Evolutionary conservation across 2,329 filamentous ascomycete genomes (phyloP).

Genomic region (Phyllosticta citribraziliensis): DNA sequence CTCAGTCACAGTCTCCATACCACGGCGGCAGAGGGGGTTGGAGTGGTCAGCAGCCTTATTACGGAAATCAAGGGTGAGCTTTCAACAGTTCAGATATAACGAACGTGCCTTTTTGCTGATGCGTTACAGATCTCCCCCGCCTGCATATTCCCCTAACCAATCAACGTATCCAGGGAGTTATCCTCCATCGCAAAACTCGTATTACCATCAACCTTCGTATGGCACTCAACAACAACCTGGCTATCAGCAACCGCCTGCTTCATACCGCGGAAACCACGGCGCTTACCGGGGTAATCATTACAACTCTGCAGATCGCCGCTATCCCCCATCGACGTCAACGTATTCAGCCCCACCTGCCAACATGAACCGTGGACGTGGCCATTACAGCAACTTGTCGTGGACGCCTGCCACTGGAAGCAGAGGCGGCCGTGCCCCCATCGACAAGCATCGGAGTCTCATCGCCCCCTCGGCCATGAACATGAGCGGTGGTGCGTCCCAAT

Average conservation of each 20-base stretch:
- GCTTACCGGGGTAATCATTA: constrained; percentile 53
- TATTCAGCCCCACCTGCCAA: constrained; percentile 31
- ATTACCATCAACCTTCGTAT: constrained; percentile 42
- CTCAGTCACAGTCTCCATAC: constrained; percentile 53
- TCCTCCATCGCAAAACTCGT: constrained; percentile 40
- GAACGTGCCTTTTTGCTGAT: constrained; percentile 16
- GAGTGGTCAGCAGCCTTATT: constrained; percentile 35
- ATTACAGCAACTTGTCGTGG: constrained; percentile 65
- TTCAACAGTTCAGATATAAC: constrained; percentile 11
- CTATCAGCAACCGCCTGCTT: constrained; percentile 34
- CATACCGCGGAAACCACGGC: constrained; percentile 43
- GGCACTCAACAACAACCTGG: constrained; percentile 48
- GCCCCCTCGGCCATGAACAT: constrained; percentile 13
- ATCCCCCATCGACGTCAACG: constrained; percentile 36
- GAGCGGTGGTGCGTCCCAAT: constrained; percentile 5
- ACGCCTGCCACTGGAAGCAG: constrained; percentile 47
- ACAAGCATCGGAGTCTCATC: constrained; percentile 19
- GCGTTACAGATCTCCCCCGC: constrained; percentile 30
- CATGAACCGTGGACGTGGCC: constrained; percentile 41
- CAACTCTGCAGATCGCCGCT: constrained; percentile 36
- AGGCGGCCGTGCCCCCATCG: constrained; percentile 38
- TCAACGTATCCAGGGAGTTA: constrained; percentile 43
- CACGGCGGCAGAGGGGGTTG: constrained; percentile 45
- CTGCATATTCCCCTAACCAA: constrained; percentile 48
- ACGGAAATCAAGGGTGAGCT: constrained; percentile 43